phyloP scores from a whole-genome alignment of 768 basidiomycete species.

The Boletus subcaerulescens region DNA sequence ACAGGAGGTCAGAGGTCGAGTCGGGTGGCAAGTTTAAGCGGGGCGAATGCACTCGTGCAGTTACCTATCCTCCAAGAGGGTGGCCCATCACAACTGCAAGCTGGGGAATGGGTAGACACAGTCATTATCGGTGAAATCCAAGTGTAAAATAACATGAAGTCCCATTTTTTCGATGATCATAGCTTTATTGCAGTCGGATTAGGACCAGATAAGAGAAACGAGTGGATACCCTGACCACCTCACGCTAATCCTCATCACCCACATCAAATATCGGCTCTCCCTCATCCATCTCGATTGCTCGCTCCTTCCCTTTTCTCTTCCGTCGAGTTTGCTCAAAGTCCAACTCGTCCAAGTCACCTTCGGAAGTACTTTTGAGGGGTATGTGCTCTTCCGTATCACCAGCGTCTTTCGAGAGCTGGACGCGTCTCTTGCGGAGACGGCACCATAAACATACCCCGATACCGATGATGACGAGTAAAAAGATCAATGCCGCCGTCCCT shows the following conservation, averaged over 20 bases:
- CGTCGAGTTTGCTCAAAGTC: slow-evolving; percentile 39
- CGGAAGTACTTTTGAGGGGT: slow-evolving; percentile 48
- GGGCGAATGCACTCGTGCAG: slow-evolving; percentile 76
- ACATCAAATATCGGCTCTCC: slow-evolving; percentile 53
- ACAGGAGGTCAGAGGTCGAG: slow-evolving; percentile 89
- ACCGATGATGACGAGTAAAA: slow-evolving; percentile 64
- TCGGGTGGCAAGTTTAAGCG: slow-evolving; percentile 72
- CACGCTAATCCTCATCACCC: slow-evolving; percentile 43
- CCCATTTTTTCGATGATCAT: background rate
- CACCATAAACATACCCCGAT: slow-evolving; percentile 82
- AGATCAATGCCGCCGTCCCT: slow-evolving; percentile 81
- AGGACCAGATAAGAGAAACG: background rate
- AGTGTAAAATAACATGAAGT: slow-evolving; percentile 16
- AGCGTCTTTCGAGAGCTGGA: slow-evolving; percentile 21
- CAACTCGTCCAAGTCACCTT: slow-evolving; percentile 39
- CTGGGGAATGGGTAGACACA: slow-evolving; percentile 56
- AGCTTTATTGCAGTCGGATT: background rate
- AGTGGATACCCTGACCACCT: slow-evolving; percentile 6
- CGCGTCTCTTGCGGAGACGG: slow-evolving; percentile 37
- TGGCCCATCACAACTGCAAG: slow-evolving; percentile 39
- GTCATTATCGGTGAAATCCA: slow-evolving; percentile 69
- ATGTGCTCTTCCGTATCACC: slow-evolving; percentile 59
- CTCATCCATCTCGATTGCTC: slow-evolving; percentile 32
- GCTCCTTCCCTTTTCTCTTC: slow-evolving; percentile 48
- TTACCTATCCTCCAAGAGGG: slow-evolving; percentile 48